A percentile compares a stretch with the other conserved stretches of the same genome.
phyloP scores from a whole-genome alignment of 2,329 filamentous ascomycete species.

The Aspergillus costaricaensis region DNA sequence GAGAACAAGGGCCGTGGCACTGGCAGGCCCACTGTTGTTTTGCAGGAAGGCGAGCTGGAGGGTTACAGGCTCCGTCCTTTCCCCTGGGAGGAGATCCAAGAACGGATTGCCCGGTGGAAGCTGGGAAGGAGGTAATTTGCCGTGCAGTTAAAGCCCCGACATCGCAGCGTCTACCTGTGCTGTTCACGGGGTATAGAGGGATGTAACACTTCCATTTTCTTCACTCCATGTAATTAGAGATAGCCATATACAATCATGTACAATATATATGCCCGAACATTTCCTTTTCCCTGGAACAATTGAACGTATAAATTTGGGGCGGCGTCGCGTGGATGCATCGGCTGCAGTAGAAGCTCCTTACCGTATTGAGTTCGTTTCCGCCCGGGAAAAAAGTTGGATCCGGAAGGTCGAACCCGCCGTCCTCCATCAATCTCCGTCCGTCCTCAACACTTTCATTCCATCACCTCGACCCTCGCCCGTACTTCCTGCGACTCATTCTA shows the following conservation, averaged over 20 bases:
- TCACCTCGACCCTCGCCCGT: slow-evolving; percentile 8
- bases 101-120: slow-evolving; percentile 79
- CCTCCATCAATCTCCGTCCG: slow-evolving; percentile 28
- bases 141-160: neutral
- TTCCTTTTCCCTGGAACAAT: neutral
- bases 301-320: neutral
- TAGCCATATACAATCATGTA: slow-evolving; percentile 16
- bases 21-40: slow-evolving; percentile 87
- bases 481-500: slow-evolving; percentile 4
- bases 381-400: slow-evolving; percentile 45
- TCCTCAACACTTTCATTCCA: slow-evolving; percentile 13
- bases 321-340: slow-evolving; percentile 5
- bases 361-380: slow-evolving; percentile 32
- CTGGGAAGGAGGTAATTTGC: slow-evolving; percentile 65
- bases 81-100: slow-evolving; percentile 87
- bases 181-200: slow-evolving; percentile 3
- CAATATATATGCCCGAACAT: slow-evolving; percentile 9
- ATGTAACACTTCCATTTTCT: slow-evolving; percentile 8
- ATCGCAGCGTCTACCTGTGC: neutral
- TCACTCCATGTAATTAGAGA: slow-evolving; percentile 26
- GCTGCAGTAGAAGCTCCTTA: slow-evolving; percentile 33
- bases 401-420: slow-evolving; percentile 25
- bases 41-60: slow-evolving; percentile 84
- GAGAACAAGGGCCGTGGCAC: slow-evolving; percentile 74
- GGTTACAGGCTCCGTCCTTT: slow-evolving; percentile 68